Evolutionary conservation across 2,329 filamentous ascomycete species (phyloP).

Genomic region (Aspergillus sp.): DNA sequence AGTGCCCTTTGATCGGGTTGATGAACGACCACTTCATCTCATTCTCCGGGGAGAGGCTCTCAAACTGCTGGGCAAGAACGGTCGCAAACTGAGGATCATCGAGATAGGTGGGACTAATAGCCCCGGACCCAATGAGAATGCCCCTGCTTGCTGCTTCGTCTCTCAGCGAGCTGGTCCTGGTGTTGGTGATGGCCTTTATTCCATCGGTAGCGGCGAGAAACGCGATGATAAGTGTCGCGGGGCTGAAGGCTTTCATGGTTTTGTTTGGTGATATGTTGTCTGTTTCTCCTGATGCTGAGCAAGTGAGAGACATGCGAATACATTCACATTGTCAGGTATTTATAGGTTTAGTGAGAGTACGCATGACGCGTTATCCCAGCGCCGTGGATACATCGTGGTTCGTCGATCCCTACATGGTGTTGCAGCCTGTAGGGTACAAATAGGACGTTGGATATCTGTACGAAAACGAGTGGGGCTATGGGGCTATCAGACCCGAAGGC

Average conservation of each 20-base stretch:
- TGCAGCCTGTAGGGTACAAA: too few species aligned
- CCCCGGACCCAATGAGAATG: constrained; percentile 8
- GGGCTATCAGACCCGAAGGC: too few species aligned
- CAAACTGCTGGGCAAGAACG: constrained; percentile 9
- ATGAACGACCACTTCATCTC: constrained; percentile 12
- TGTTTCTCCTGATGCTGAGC: too few species aligned
- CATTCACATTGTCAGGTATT: too few species aligned
- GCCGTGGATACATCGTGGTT: too few species aligned
- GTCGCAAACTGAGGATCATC: constrained; percentile 7
- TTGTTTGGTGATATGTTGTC: background rate
- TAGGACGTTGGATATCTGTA: too few species aligned
- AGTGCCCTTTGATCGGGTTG: constrained; percentile 10
- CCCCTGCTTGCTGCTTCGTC: constrained; percentile 1
- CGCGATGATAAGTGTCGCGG: background rate
- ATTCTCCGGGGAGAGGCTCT: constrained; percentile 13
- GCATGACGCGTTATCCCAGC: too few species aligned
- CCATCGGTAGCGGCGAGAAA: constrained; percentile 1
- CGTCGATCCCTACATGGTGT: too few species aligned
- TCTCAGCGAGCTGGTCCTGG: constrained; percentile 1
- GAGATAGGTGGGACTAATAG: constrained; percentile 6
- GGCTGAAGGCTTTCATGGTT: background rate
- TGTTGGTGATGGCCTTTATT: background rate
- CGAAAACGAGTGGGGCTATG: too few species aligned
- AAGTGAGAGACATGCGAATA: too few species aligned
- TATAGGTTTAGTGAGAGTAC: too few species aligned